Conservation (phyloP, 148 eudicot genomes). For the Vaccinium macrocarpon region DNA sequence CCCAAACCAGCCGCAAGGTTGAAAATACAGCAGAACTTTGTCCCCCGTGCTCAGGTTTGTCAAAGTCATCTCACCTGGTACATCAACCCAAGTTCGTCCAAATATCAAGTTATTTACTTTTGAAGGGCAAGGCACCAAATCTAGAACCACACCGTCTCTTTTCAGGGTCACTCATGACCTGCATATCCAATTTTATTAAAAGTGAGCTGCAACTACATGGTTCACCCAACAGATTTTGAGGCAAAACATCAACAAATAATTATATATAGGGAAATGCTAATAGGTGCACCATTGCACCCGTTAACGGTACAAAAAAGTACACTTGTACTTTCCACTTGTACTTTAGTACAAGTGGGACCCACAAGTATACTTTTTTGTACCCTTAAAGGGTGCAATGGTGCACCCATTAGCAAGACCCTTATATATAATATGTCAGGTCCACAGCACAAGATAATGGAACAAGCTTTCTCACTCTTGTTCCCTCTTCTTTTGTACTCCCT, state of each 20-base stretch:
- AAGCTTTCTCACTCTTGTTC: background rate
- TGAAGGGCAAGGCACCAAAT: conserved; percentile 91
- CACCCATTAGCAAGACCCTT: no score
- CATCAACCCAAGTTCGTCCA: conserved; percentile 97
- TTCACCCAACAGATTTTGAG: background rate
- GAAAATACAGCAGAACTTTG: conserved; percentile 91
- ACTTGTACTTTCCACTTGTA: no score
- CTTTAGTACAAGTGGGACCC: no score
- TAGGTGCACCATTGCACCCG: no score
- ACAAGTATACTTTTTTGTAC: no score
- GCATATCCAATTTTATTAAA: conserved; percentile 14
- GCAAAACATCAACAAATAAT: background rate
- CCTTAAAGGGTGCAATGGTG: no score
- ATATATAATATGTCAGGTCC: background rate
- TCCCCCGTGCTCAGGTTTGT: conserved; percentile 88
- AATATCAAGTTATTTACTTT: conserved; percentile 87
- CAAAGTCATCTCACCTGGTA: conserved; percentile 92
- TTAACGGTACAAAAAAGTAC: no score
- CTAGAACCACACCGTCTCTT: conserved; percentile 72
- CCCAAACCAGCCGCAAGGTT: conserved; percentile 99
- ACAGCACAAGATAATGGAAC: background rate
- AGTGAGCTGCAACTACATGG: conserved; percentile 1
- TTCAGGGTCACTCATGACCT: conserved; percentile 84
- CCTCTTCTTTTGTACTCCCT: background rate
- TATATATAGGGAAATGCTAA: background rate